Base-by-base conservation (phyloP, 2,329 filamentous ascomycete genomes). In the Mycosphaerella sp. region DNA sequence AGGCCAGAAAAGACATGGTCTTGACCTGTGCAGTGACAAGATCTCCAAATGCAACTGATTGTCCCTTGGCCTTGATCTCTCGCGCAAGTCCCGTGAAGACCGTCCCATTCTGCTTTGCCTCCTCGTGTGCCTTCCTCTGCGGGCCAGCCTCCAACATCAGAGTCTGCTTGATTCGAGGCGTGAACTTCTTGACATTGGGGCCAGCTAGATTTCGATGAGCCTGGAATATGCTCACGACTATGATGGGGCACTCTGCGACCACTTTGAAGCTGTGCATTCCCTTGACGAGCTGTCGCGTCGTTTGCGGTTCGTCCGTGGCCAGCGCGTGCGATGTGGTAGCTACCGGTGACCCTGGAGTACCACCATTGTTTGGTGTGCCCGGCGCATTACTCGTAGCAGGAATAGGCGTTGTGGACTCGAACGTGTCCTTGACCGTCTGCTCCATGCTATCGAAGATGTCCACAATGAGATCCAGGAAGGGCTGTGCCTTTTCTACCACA, bases 191-290 rank as follows among this genome's bases (percentile, higher is more conserved):
- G 48, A 98, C 91, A 65, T 96, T 96, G 53, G 85, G 80, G 38
- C 83, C 78, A 2, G 95, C 92, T 4, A 86, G 86, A 45, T 74
- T 77, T 46, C 91, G 83, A 66, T 98, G 93, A 4, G 92, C 87
- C 73, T 98, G 93, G 70, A 98, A 97, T 61, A 98, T 89, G 3
- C 92, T 97, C 1, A 98, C 93, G 3, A 99, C 93, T 40, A 98
- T 97, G 49, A 99, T 99, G 0, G 93, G 93, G 64, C 93, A 98
- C 70, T 99, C 93, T 1, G 92, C 90, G 4, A 98, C 80, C 23
- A 98, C 92, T 71, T 97, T 98, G 80, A 99, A 98, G 1, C 93
- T 98, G 69, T 95, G 89, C 89, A 96, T 96, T 31, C 93, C 93
- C 72, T 89, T 95, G 51, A 91, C 76, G 34, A 98, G 73, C 46